Evolutionary conservation across 148 eudicot species (phyloP), one percentile per base, ranked within the genome.

Genomic region (Amaranthus cruentus): DNA sequence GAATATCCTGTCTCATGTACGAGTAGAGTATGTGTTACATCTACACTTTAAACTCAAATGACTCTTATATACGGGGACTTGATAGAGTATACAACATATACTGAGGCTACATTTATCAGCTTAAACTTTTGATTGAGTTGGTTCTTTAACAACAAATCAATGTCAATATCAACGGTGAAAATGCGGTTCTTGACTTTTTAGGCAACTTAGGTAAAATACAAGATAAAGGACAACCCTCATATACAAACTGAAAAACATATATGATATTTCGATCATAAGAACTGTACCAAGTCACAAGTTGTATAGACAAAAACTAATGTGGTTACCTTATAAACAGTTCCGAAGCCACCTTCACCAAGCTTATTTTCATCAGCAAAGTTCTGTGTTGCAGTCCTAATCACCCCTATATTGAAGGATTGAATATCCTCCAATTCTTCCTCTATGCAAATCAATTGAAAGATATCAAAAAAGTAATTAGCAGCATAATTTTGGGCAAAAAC

Each of bases 301-400:
- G 44, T 13, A 64, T 10, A 11, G n/a, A 1, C 44, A 18, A 44
- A 44, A 12, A 6, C n/a, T 13, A 13, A 62, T 10, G 52, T 28
- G 51, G 44, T 49, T 81, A 87, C 87, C 83, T 78, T 82, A 74
- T 81, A 88, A 60, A 86, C 89, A 51, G 76, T 56, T 9, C 87
- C 90, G 62, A 83, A 87, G 61, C 85, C 84, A 50, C 90, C 90
- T 66, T 80, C 74, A 9, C 90, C 90, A 42, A 87, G 74, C 77
- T 60, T 74, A 60, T 84, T 83, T 0, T 66, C 72, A 52, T 72
- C 78, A 15, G 86, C 83, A 71, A 87, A 87, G 53, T 79, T 62
- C 38, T 77, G 18, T 46, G 90, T 87, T 18, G 90, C 87, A 1
- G 9, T 60, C 48, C 70, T 65, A 8, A 79, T 38, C 5, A n/a